Conservation (phyloP, 345 rosid species). For the Excoecaria cochinchinensis region DNA sequence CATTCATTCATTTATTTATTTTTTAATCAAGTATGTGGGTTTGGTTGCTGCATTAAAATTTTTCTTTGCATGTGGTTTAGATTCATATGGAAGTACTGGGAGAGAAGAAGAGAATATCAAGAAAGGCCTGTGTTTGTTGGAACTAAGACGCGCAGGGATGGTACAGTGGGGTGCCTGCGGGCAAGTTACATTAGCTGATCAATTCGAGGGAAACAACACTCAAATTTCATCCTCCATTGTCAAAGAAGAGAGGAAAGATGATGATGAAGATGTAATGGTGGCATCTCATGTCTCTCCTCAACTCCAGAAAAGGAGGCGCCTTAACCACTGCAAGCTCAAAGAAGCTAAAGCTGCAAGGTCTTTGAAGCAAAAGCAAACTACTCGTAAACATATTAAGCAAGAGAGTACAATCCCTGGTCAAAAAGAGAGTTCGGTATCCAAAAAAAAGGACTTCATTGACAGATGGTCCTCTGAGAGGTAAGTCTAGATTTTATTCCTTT, state of each 20-base stretch:
- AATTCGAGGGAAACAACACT: constrained; percentile 21
- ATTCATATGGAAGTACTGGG: constrained; percentile 2
- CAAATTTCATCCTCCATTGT: constrained; percentile 28
- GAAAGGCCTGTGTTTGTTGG: constrained; percentile 42
- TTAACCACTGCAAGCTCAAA: constrained; percentile 18
- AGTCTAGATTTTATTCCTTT: background rate
- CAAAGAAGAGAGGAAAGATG: constrained; percentile 22
- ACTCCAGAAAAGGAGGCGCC: constrained; percentile 40
- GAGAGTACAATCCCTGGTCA: constrained; percentile 17
- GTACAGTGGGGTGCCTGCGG: constrained; percentile 39
- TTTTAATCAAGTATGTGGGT: background rate
- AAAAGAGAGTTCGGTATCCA: background rate
- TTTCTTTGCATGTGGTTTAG: constrained; percentile 16
- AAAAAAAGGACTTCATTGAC: constrained; percentile 20
- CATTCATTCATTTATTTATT: background rate
- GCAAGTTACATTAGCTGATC: constrained; percentile 22
- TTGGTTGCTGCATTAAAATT: background rate
- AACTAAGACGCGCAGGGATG: constrained; percentile 42
- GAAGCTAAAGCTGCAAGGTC: constrained; percentile 29
- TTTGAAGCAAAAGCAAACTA: constrained; percentile 16
- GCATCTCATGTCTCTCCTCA: constrained; percentile 31
- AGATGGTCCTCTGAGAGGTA: constrained; percentile 85
- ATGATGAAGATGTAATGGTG: constrained; percentile 26
- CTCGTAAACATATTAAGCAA: constrained; percentile 27
- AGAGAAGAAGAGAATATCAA: constrained; percentile 33